These are phyloP conservation scores for Schizosaccharomyces versatilis DNA, from an alignment of 1,139 yeast genomes.

Conservation along the genomic window DNA sequence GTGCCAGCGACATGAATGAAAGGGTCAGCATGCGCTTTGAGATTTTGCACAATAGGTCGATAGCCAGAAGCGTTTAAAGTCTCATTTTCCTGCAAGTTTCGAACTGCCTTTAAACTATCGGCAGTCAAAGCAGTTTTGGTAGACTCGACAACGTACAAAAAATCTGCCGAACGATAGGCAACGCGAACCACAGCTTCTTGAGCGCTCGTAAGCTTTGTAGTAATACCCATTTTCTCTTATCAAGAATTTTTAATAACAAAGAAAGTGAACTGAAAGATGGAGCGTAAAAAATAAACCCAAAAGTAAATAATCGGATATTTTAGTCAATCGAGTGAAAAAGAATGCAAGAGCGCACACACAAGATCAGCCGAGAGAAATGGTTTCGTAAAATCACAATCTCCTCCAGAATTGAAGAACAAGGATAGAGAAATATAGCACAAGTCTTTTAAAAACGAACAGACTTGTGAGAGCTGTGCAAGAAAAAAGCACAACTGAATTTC, in stretches of 20 bases:
- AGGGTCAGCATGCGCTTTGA: conserved; percentile 14
- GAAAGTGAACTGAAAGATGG: neutral
- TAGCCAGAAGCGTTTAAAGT: neutral
- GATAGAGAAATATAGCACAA: neutral
- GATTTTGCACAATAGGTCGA: neutral
- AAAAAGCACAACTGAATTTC: no score
- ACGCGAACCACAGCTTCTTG: neutral
- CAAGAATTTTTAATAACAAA: neutral
- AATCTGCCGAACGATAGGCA: neutral
- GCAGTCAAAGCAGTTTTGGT: neutral
- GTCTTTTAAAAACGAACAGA: neutral
- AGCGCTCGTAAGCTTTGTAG: neutral
- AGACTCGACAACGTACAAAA: neutral
- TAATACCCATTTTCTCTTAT: neutral
- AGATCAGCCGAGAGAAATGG: no score
- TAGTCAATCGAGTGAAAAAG: no score
- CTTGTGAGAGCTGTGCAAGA: neutral
- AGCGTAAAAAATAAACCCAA: no score
- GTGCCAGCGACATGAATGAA: conserved; percentile 13
- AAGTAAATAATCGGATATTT: no score
- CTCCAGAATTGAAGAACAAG: neutral
- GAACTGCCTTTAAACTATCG: neutral
- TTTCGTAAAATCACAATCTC: neutral
- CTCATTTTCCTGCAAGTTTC: neutral
- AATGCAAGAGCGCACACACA: no score